These are phyloP conservation scores for Dalbergia oliveri DNA, from an alignment of 306 rosid species.

Conservation along the genomic window DNA sequence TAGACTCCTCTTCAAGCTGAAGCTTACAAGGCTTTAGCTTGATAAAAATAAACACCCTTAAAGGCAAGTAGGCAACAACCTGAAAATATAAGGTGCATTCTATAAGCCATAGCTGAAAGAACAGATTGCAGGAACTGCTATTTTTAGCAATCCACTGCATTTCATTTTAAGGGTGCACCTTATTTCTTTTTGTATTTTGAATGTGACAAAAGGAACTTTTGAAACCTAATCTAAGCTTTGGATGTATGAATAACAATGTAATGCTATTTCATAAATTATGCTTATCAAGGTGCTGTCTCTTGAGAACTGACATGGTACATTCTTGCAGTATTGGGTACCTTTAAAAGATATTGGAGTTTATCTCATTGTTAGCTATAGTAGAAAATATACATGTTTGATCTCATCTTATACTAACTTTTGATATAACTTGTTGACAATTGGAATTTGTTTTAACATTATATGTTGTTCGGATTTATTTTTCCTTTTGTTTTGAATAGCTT, in stretches of 20 bases:
- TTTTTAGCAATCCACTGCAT: background rate
- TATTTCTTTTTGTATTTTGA: too few relatives aligned
- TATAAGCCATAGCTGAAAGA: background rate
- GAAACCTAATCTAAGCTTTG: conserved; percentile 14
- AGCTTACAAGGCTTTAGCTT: too few relatives aligned
- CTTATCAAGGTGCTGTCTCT: background rate
- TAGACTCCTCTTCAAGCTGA: too few relatives aligned
- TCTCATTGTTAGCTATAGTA: background rate
- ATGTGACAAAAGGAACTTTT: conserved; percentile 15
- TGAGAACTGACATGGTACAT: background rate
- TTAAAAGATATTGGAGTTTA: background rate
- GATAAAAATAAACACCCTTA: too few relatives aligned
- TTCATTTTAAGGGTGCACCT: background rate
- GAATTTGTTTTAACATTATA: conserved; percentile 13
- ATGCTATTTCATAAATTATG: background rate
- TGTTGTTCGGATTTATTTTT: conserved; percentile 5
- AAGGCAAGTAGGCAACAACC: too few relatives aligned
- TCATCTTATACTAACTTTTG: conserved; percentile 8
- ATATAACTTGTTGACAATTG: background rate
- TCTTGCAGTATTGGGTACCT: background rate
- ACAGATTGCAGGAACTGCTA: background rate
- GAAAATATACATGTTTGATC: background rate
- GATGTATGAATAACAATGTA: conserved; percentile 2
- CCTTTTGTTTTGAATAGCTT: conserved; percentile 15
- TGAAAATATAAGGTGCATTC: too few relatives aligned